Evolutionary conservation across 179 eudicot species (phyloP), one percentile per base, ranked within the genome.

Genomic region (Beta macrorhiza): DNA sequence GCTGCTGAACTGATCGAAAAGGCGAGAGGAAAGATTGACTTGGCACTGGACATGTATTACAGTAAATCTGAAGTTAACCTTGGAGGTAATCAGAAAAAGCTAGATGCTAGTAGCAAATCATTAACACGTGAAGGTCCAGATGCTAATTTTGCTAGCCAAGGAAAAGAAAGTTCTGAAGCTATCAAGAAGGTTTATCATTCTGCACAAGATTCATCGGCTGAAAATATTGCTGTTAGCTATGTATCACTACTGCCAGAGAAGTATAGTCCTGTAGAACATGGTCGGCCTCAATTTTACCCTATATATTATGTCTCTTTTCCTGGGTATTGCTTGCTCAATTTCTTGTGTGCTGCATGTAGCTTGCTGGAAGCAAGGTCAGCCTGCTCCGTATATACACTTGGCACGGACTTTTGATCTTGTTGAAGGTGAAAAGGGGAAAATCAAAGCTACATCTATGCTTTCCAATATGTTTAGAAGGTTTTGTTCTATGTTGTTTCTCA

Each of bases 401-500:
- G 93, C 97, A 49, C 91, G 97, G 76, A 93, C 97, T 84, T 97
- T 97, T 90, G 93, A 90, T 78, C 87, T 93, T 69, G 92, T 97
- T 82, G 97, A 94, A 87, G 86, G 85, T 45, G 98, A 97, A 89
- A 97, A 90, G 87, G 94, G 99, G 51, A 97, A 91, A 88, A 89
- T 91, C 78, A 97, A 91, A 86, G 98, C 97, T 78, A 91, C 94
- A 45, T 87, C 90, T 77, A 94, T 95, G 92, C 87, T 97, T 58
- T 97, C 97, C 90, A 97, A 97, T 87, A 97, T 94, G 98, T 97
- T 97, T 87, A 91, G 99, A 89, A 97, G 99, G 99, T 94, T 65
- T 75, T 78, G 74, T 79, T 83, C 57, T 79, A 58, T 82, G 78
- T 57, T 72, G 72, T 52, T 4, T 76, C 25, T 64, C 70, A 72